These are phyloP conservation scores for Pseudoturritis turrita DNA, from an alignment of 345 rosid genomes.

Conservation along the genomic window DNA sequence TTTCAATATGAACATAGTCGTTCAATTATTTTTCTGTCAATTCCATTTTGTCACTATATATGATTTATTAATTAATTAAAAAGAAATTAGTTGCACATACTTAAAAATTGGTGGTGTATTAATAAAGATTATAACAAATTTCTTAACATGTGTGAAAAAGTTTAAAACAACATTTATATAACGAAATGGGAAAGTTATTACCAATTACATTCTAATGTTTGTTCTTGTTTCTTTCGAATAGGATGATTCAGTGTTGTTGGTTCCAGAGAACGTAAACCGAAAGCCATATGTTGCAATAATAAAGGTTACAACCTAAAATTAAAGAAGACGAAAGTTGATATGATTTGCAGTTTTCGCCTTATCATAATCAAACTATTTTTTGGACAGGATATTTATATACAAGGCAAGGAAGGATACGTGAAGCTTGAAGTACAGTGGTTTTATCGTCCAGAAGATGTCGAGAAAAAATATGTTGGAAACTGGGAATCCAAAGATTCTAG, in stretches of 20 bases:
- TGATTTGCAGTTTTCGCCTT: not conserved
- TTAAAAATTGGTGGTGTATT: too few relatives aligned
- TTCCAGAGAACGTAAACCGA: constrained; percentile 48
- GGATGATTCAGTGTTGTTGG: constrained; percentile 77
- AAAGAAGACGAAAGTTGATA: not conserved
- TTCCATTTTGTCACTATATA: too few relatives aligned
- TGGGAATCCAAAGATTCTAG: constrained; percentile 60
- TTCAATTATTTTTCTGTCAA: too few relatives aligned
- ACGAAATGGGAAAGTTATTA: not conserved
- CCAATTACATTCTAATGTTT: not conserved
- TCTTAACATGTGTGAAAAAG: too few relatives aligned
- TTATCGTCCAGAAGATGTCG: constrained; percentile 89
- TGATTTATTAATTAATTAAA: too few relatives aligned
- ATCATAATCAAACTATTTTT: not conserved
- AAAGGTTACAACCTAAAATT: constrained; percentile 44
- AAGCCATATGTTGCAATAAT: constrained; percentile 89
- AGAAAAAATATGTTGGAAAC: constrained; percentile 52
- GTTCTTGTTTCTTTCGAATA: constrained; percentile 17
- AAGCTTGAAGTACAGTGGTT: constrained; percentile 83
- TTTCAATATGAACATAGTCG: too few relatives aligned
- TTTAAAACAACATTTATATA: too few relatives aligned
- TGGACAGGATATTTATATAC: constrained; percentile 55
- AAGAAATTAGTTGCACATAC: too few relatives aligned
- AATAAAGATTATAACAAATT: too few relatives aligned
- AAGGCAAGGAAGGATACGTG: constrained; percentile 39